Percentiles rank a stretch among this genome's conserved stretches.
Evolutionary conservation across 495 filamentous ascomycete genomes (phyloP).

Genomic region (Penicillium atrosanguineum): DNA sequence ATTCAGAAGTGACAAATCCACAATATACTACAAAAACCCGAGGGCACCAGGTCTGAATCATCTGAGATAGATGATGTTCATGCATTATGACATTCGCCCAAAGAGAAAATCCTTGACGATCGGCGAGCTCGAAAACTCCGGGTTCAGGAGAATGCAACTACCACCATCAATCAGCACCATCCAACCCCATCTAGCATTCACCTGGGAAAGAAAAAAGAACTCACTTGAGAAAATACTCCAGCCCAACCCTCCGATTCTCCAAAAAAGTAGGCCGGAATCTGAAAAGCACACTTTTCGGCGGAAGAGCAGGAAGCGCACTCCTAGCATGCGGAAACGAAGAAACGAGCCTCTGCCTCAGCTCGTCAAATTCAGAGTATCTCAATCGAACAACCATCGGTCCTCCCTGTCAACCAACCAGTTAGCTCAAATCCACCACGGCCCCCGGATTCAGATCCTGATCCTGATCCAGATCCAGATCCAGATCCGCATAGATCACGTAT

Average conservation of each 20-base stretch:
- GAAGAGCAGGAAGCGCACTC: slow-evolving; percentile 62
- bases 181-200: background rate
- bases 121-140: slow-evolving; percentile 65
- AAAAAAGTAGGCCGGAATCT: slow-evolving; percentile 69
- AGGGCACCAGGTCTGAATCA: background rate
- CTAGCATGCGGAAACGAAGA: slow-evolving; percentile 64
- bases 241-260: slow-evolving; percentile 60
- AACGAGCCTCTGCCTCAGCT: slow-evolving; percentile 55
- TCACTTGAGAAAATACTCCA: slow-evolving; percentile 72
- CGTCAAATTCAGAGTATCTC: slow-evolving; percentile 74
- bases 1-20: background rate
- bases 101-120: slow-evolving; percentile 73
- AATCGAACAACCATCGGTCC: slow-evolving; percentile 60
- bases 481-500: no score
- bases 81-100: slow-evolving; percentile 34
- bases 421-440: slow-evolving; percentile 15
- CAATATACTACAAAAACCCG: background rate
- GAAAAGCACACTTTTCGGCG: slow-evolving; percentile 68
- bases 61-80: slow-evolving; percentile 19
- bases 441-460: no score
- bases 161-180: background rate
- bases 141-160: slow-evolving; percentile 66
- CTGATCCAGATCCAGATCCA: no score
- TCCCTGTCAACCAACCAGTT: slow-evolving; percentile 37
- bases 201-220: slow-evolving; percentile 20